Evolutionary conservation across 1,139 yeast genomes (phyloP).

Genomic region (Debaryomycetaceae sp.): DNA sequence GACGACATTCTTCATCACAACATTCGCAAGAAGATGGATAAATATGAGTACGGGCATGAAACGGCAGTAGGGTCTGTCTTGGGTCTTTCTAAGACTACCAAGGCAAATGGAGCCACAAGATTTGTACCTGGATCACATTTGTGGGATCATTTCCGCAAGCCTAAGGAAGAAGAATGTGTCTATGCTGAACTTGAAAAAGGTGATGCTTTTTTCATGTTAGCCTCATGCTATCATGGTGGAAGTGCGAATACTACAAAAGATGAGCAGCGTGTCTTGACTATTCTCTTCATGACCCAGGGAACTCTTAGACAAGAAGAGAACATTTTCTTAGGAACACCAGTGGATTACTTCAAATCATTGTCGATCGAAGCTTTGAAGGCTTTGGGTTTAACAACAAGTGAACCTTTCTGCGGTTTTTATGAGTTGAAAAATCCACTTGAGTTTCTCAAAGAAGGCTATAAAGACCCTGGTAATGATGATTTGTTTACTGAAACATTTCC

Average conservation of each 20-base stretch:
- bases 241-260: constrained; percentile 21
- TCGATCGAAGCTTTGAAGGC: constrained; percentile 9
- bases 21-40: constrained; percentile 11
- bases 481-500: neutral
- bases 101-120: constrained; percentile 21
- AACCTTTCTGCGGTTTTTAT: constrained; percentile 15
- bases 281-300: constrained; percentile 23
- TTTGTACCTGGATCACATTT: constrained; percentile 22
- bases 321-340: constrained; percentile 12
- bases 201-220: constrained; percentile 25
- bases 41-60: constrained; percentile 14
- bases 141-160: constrained; percentile 22
- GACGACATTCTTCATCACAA: constrained; percentile 22
- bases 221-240: constrained; percentile 23
- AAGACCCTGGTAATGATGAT: neutral
- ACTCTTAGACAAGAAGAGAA: constrained; percentile 24
- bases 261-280: constrained; percentile 16
- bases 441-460: constrained; percentile 4
- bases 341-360: constrained; percentile 15
- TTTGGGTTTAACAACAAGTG: constrained; percentile 12
- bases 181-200: constrained; percentile 23
- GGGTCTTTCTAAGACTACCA: constrained; percentile 18
- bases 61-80: constrained; percentile 16
- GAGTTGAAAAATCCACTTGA: constrained; percentile 13
- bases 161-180: constrained; percentile 16